These are phyloP conservation scores for Porcisia hertigi DNA, from an alignment of 208 protist genomes.

Conservation along the genomic window DNA sequence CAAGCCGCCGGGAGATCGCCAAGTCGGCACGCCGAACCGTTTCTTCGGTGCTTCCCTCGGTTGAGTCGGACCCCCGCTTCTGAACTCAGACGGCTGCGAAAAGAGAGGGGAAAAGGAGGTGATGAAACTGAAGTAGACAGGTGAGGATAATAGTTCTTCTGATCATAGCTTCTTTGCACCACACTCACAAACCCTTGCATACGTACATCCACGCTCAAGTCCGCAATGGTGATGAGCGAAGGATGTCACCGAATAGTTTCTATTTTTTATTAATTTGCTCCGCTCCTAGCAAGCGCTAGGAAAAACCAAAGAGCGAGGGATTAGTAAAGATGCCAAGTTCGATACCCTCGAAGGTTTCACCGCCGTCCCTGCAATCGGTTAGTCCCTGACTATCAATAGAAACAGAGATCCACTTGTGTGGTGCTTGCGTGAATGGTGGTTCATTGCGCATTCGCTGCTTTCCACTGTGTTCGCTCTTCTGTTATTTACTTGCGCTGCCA, in stretches of 20 bases:
- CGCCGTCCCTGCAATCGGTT: not conserved
- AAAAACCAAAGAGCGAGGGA: not conserved
- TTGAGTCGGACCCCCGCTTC: not conserved
- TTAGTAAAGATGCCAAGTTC: not conserved
- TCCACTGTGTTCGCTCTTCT: not conserved
- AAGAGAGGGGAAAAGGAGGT: not conserved
- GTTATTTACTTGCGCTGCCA: not conserved
- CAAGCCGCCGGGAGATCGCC: not conserved
- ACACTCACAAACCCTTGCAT: not conserved
- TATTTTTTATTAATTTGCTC: not conserved
- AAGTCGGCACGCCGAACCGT: not conserved
- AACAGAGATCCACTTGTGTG: not conserved
- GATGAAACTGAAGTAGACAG: not conserved
- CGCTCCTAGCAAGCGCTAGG: not conserved
- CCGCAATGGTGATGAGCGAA: not conserved
- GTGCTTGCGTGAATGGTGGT: not conserved
- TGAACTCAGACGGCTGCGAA: not conserved
- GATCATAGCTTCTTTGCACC: not conserved
- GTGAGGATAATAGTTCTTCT: not conserved
- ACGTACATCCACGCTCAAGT: not conserved
- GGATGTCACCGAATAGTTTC: not conserved
- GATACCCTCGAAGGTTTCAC: not conserved
- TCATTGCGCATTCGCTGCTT: not conserved
- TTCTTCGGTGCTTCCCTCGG: not conserved
- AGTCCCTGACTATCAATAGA: too few species aligned